These are phyloP conservation scores for Talaromyces borbonicus DNA, from an alignment of 495 filamentous ascomycete genomes.

Conservation along the genomic window DNA sequence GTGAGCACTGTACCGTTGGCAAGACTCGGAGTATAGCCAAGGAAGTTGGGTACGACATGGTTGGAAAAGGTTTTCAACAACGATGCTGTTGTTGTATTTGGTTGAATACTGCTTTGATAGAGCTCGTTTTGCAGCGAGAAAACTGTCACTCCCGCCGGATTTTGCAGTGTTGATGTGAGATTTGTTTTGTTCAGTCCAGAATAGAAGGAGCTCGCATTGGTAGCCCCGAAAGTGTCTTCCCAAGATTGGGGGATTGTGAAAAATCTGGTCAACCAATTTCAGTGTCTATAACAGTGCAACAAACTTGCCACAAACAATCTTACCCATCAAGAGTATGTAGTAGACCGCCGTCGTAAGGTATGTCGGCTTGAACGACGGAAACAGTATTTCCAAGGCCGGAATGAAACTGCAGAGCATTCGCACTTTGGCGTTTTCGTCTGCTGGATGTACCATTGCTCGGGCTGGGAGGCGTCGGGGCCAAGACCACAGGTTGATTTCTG, in stretches of 20 bases:
- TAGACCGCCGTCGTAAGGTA: slow-evolving; percentile 20
- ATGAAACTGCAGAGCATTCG: neutral
- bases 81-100: neutral
- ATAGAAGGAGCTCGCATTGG: slow-evolving; percentile 15
- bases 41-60: slow-evolving; percentile 18
- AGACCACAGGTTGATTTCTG: neutral
- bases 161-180: slow-evolving; percentile 13
- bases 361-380: slow-evolving; percentile 20
- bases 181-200: slow-evolving; percentile 18
- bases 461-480: neutral
- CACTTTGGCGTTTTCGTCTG: neutral
- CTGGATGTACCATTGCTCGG: neutral
- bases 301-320: neutral
- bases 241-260: slow-evolving; percentile 12
- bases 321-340: slow-evolving; percentile 23
- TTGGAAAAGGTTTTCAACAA: slow-evolving; percentile 3
- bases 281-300: neutral
- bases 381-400: slow-evolving; percentile 22
- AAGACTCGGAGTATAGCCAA: slow-evolving; percentile 23
- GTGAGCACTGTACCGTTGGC: slow-evolving; percentile 19
- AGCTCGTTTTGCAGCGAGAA: slow-evolving; percentile 10
- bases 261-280: neutral
- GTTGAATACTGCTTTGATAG: neutral
- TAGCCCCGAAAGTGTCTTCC: slow-evolving; percentile 31
- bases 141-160: slow-evolving; percentile 7